Evolutionary conservation across 306 rosid genomes (phyloP), one percentile per base, ranked within the genome.

Genomic region (Rosa rugosa): DNA sequence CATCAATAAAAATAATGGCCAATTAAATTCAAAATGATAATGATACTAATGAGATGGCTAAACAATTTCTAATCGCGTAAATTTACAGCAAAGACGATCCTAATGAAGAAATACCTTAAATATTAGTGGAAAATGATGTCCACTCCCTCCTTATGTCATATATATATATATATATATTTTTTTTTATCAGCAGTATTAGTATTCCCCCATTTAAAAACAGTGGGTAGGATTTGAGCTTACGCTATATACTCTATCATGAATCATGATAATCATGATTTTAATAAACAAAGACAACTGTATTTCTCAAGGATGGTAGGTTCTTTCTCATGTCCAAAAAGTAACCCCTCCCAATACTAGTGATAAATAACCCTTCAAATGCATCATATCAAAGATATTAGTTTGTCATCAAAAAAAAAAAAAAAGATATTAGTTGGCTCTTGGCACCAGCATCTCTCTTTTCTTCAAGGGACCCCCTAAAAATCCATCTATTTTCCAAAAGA

Each of bases 221-320:
- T 38, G 25, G 25, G 22, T 75, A 63, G 13, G 47, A 75, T 75
- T 75, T 46, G 71, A 60, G 71, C 36, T 31, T 47, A 62, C 72
- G 71, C 46, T 20, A 47, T 63, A 25, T 64, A 63, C 79, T 18
- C 34, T 34, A 11, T 75, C 23, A 46, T 63, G 47, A 34, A 63
- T 75, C 68, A 46, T 63, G 62, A 75, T 75, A 63, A 63, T 45
- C 4, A 75, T n/a, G 46, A 2, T 12, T 46, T 63, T 46, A 62
- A 46, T 46, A 34, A 31, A 75, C 31, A 47, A 63, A 11, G 71
- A 75, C 72, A 46, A 75, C 47, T 62, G 79, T 63, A 63, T 63
- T 31, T 63, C 72, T 63, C 62, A 31, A 46, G 72, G 46, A 34
- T 75, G 71, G 79, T 75, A 27, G 79, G 56, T 75, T 42, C 57